Evolutionary conservation across 306 rosid species (phyloP), one percentile per base, ranked within the genome.

Genomic region (Cyamopsis tetragonoloba): DNA sequence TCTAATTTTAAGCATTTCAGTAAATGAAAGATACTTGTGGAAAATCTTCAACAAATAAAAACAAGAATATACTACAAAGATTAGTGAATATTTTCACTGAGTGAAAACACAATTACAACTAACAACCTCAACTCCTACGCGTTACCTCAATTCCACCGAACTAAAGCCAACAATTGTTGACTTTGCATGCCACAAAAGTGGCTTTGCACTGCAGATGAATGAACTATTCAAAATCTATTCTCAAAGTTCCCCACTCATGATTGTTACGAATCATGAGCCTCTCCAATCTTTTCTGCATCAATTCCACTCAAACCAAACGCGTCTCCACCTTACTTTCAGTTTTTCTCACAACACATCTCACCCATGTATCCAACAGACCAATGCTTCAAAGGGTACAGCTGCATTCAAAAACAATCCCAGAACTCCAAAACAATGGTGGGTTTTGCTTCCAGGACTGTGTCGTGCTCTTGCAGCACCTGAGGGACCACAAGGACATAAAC

Each of bases 371-470:
- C 58, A 70, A 38, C 57, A 56, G 31, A 28, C 28, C 63, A 14
- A 35, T 37, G 11, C 18, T 49, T 20, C 31, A 31, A 54, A 26
- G 50, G 12, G 51, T 38, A 44, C 42, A 7, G 6, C 7, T 67
- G 22, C 72, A 67, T 62, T 35, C 68, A 7, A 7, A 50, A 31
- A 20, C 70, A 30, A 30, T 11, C 26, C 22, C 27, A 12, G 27
- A 62, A 38, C 35, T 41, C 35, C 60, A 9, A 39, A 60, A 62
- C 31, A 43, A 39, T 15, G 12, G 17, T 13, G 73, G 66, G 17
- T 66, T 72, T 63, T 55, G 77, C 70, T 81, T 81, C 59, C 62
- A 77, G 34, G 70, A 77, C 27, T 72, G 74, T 56, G 70, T 68
- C 74, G 14, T 48, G 0, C 77, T 77, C 59, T 62, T 76, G 67